phyloP scores from a whole-genome alignment of 1,284 basidiomycete species.

The Tylopilus orsonianus region DNA sequence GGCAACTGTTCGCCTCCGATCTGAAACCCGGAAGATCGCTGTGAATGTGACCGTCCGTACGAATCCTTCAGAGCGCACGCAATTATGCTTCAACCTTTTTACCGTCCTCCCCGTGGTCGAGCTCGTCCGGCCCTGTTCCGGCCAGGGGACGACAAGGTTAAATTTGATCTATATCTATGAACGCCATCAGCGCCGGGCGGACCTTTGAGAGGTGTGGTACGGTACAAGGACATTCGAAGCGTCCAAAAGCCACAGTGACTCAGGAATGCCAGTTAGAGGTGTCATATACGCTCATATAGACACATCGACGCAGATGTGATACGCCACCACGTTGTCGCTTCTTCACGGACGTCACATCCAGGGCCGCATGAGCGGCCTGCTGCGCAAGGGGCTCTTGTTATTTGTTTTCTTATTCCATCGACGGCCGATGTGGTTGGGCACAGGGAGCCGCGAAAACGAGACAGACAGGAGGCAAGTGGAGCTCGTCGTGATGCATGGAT shows the following conservation, averaged over 20 bases:
- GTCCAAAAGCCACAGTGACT: not conserved
- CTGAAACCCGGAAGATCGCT: not conserved
- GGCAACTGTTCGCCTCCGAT: not conserved
- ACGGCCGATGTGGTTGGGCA: not conserved
- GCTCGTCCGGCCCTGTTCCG: not conserved
- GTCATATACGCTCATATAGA: not conserved
- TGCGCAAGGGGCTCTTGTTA: not conserved
- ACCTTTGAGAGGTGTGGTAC: slow-evolving; percentile 12
- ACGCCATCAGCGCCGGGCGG: slow-evolving; percentile 10
- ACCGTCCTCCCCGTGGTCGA: too few species aligned
- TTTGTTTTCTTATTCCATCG: too few species aligned
- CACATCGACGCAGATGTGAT: slow-evolving; percentile 4
- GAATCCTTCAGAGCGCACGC: slow-evolving; percentile 1
- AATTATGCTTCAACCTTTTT: too few species aligned
- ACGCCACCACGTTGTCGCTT: not conserved
- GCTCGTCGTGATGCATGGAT: not conserved
- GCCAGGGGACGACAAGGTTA: slow-evolving; percentile 15
- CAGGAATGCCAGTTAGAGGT: not conserved
- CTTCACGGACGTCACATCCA: not conserved
- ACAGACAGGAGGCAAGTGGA: not conserved
- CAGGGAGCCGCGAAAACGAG: not conserved
- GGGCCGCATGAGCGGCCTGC: not conserved
- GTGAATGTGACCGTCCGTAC: not conserved
- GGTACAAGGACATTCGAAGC: slow-evolving; percentile 8
- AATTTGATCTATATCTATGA: slow-evolving; percentile 3